Conservation (phyloP, 2,329 filamentous ascomycete species). For the Ambrosiella beaveri region DNA sequence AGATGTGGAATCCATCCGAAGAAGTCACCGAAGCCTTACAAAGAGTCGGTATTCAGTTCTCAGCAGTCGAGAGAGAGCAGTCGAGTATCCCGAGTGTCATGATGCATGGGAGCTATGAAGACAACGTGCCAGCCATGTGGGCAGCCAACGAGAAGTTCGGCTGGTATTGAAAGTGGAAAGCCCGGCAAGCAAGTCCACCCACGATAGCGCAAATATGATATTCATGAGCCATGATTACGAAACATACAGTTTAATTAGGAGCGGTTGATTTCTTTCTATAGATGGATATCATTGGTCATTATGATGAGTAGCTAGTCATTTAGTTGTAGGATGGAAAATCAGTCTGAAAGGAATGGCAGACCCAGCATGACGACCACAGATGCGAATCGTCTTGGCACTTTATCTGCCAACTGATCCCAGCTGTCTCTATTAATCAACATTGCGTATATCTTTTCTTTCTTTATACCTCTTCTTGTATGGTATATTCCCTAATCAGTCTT, state of each 20-base stretch:
- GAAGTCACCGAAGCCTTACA: constrained; percentile 30
- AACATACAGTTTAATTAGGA: neutral
- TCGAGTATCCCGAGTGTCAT: constrained; percentile 55
- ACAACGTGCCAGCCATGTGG: constrained; percentile 40
- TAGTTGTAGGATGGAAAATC: constrained; percentile 4
- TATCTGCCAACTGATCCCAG: neutral
- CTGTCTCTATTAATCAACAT: constrained; percentile 10
- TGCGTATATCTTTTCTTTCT: constrained; percentile 10
- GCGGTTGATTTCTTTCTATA: neutral
- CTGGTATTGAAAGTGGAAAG: constrained; percentile 35
- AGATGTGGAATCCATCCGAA: constrained; percentile 68
- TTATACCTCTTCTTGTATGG: constrained; percentile 2
- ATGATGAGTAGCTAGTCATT: neutral
- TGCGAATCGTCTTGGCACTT: neutral
- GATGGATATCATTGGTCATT: constrained; percentile 1
- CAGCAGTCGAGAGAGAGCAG: constrained; percentile 37
- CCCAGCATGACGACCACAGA: constrained; percentile 2
- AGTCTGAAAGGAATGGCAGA: constrained; percentile 5
- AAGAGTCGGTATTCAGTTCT: constrained; percentile 29
- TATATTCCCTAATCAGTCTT: neutral
- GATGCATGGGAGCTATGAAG: constrained; percentile 35
- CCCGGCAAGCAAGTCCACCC: too few species aligned
- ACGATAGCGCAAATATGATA: constrained; percentile 9
- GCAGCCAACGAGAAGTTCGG: constrained; percentile 60
- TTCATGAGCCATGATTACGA: constrained; percentile 7